These are phyloP conservation scores for Musa balbisiana DNA, from an alignment of 202 grass and related monocot genomes.

Conservation along the genomic window DNA sequence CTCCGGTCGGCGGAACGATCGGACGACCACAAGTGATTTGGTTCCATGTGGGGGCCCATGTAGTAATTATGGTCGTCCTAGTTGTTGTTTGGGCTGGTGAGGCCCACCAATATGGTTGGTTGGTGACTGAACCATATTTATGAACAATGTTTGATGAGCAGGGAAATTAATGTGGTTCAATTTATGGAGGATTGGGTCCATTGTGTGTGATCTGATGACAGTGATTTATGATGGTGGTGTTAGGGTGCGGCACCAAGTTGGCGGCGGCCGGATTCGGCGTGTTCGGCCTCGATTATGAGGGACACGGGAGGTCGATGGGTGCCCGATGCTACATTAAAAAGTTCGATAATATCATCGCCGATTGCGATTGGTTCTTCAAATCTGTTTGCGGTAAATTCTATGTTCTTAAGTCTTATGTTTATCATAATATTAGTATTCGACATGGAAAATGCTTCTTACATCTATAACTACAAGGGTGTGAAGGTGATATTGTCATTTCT, in stretches of 20 bases:
- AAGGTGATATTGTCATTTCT: too few species aligned
- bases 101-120: neutral
- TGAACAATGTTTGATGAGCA: neutral
- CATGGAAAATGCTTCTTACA: too few species aligned
- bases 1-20: too few species aligned
- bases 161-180: neutral
- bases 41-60: neutral
- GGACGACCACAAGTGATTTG: neutral
- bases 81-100: too few species aligned
- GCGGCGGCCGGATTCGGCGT: slow-evolving; percentile 53
- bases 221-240: slow-evolving; percentile 18
- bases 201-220: neutral
- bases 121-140: neutral
- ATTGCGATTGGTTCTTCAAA: slow-evolving; percentile 72
- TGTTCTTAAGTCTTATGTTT: too few species aligned
- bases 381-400: slow-evolving; percentile 53
- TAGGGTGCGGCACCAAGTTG: slow-evolving; percentile 60
- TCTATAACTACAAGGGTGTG: too few species aligned
- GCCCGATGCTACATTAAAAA: slow-evolving; percentile 77
- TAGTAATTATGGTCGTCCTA: neutral
- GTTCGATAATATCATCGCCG: slow-evolving; percentile 50
- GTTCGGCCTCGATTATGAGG: slow-evolving; percentile 83
- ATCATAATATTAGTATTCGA: too few species aligned
- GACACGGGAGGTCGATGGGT: slow-evolving; percentile 71
- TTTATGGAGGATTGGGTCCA: neutral